Percentiles rank a stretch among this genome's conserved stretches.
Evolutionary conservation across 129 eudicot genomes (phyloP).

Genomic region (Pulicaria dysenterica): DNA sequence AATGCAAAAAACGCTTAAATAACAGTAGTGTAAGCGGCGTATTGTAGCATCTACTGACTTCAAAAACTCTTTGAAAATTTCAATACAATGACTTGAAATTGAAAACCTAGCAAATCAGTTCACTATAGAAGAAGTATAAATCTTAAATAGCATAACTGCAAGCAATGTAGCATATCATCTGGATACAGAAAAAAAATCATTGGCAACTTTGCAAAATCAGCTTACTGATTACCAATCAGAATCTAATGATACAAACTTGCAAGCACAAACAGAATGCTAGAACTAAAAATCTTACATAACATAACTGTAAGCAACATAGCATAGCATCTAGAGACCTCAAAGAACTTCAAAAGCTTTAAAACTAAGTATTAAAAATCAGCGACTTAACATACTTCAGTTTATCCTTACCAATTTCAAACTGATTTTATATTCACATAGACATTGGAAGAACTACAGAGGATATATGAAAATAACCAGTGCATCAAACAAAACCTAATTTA

Average conservation of each 20-base stretch:
- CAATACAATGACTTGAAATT: not conserved
- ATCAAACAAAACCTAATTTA: constrained; percentile 10
- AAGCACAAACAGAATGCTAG: constrained; percentile 2
- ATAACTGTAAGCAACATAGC: too few relatives aligned
- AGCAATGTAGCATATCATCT: too few relatives aligned
- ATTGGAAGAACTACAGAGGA: not conserved
- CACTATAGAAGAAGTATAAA: too few relatives aligned
- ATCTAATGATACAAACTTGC: not conserved
- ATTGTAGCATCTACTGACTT: not conserved
- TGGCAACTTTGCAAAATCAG: too few relatives aligned
- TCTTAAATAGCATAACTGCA: too few relatives aligned
- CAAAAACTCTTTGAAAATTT: not conserved
- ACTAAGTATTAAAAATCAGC: too few relatives aligned
- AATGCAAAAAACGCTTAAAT: not conserved
- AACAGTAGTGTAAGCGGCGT: not conserved
- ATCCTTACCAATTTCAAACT: too few relatives aligned
- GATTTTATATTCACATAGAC: too few relatives aligned
- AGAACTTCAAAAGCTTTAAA: too few relatives aligned
- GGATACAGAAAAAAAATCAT: not conserved
- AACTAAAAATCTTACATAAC: not conserved
- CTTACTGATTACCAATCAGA: constrained; percentile 10
- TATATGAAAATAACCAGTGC: not conserved
- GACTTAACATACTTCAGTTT: too few relatives aligned
- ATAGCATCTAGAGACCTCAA: too few relatives aligned
- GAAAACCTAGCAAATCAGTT: not conserved